Conservation (phyloP, 257 asterid species). For the Capsicum rhomboideum region DNA sequence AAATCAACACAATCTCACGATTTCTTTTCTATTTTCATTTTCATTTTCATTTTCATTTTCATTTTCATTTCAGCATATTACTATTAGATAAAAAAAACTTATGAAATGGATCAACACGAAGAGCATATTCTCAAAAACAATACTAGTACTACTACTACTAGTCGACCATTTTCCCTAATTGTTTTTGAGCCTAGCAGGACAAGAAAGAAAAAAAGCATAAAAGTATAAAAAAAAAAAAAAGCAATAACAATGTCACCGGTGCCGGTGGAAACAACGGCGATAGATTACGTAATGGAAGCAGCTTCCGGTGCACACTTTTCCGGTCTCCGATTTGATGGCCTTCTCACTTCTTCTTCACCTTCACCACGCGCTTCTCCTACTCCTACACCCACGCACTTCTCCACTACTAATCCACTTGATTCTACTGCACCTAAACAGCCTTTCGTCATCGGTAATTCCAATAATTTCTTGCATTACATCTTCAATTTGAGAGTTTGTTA, state of each 20-base stretch:
- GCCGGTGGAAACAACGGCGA: constrained; percentile 59
- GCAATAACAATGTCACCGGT: constrained; percentile 9
- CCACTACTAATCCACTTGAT: constrained; percentile 28
- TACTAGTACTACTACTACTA: not conserved
- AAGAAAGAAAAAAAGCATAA: too few relatives aligned
- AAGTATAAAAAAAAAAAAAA: not conserved
- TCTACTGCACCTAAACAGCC: constrained; percentile 60
- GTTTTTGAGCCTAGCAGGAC: not conserved
- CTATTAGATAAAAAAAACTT: not conserved
- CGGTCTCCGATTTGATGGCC: constrained; percentile 71
- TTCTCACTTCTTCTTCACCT: constrained; percentile 31
- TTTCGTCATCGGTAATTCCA: constrained; percentile 72
- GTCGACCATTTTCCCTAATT: not conserved
- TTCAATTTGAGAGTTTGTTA: not conserved
- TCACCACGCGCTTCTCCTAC: constrained; percentile 50
- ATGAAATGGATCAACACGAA: not conserved
- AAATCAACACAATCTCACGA: too few relatives aligned
- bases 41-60: not conserved
- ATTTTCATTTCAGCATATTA: not conserved
- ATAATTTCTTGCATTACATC: not conserved
- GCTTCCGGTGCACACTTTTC: constrained; percentile 92
- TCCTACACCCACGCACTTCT: constrained; percentile 19
- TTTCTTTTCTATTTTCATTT: not conserved
- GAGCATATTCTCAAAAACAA: not conserved
- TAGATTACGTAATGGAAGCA: constrained; percentile 90